Conservation (phyloP, 192 early-diverging fungal species). For the Coemansia sp. region DNA sequence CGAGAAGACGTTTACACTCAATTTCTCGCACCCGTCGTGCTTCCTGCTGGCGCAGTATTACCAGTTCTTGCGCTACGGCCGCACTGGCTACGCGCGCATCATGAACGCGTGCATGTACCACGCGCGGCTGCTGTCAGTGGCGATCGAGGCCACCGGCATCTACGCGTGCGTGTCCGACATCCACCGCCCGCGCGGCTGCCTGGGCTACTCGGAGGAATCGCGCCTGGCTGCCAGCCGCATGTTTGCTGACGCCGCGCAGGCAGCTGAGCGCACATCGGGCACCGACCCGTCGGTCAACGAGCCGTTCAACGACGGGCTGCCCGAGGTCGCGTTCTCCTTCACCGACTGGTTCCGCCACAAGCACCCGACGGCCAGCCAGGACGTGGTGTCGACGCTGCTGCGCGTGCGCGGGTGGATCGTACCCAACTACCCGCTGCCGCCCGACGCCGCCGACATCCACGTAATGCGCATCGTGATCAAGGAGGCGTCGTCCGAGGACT, state of each 20-base stretch:
- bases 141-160: conserved; percentile 59
- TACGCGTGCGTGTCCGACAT: conserved; percentile 68
- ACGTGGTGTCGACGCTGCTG: conserved; percentile 59
- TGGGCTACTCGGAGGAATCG: conserved; percentile 38
- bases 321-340: conserved; percentile 66
- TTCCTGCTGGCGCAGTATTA: conserved; percentile 85
- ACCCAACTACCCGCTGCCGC: conserved; percentile 72
- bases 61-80: conserved; percentile 71
- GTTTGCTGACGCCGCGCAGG: conserved; percentile 6
- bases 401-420: conserved; percentile 76
- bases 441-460: conserved; percentile 46
- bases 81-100: conserved; percentile 65
- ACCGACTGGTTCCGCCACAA: conserved; percentile 56
- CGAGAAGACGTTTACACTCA: conserved; percentile 71
- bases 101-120: conserved; percentile 62
- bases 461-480: conserved; percentile 70
- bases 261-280: conserved; percentile 7
- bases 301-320: conserved; percentile 56
- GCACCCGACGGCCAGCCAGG: conserved; percentile 61
- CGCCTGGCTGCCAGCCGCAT: conserved; percentile 30
- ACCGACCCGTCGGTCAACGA: conserved; percentile 32
- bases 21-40: conserved; percentile 73
- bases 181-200: conserved; percentile 56
- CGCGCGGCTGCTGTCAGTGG: conserved; percentile 58
- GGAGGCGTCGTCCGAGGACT: conserved; percentile 58